A percentile compares a stretch with the other conserved stretches of the same genome.
Conservation (phyloP, 164 flowering plant genomes). For the Brasenia schreberi region DNA sequence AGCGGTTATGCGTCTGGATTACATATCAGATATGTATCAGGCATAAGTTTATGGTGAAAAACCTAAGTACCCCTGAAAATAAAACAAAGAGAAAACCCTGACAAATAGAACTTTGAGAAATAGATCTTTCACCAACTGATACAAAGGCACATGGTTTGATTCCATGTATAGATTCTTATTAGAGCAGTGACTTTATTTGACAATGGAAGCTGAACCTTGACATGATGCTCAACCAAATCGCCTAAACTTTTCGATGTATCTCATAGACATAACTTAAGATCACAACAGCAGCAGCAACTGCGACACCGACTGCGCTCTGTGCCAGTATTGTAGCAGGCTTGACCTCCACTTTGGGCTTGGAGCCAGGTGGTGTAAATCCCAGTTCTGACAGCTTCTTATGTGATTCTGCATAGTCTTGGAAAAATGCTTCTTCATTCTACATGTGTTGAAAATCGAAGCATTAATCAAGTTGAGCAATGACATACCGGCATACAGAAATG, state of each 20-base stretch:
- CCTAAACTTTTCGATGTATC: conserved; percentile 26
- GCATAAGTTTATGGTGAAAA: too few relatives aligned
- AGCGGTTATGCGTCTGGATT: too few relatives aligned
- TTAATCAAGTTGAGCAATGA: not conserved
- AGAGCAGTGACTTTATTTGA: not conserved
- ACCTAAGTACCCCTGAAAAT: too few relatives aligned
- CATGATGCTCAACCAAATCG: not conserved
- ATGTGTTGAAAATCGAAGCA: not conserved
- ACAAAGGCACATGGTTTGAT: not conserved
- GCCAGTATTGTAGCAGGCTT: conserved; percentile 23
- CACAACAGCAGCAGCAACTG: conserved; percentile 53
- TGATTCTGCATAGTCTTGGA: conserved; percentile 68
- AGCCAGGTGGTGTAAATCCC: conserved; percentile 39
- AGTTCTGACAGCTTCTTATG: conserved; percentile 92
- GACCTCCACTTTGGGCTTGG: conserved; percentile 8
- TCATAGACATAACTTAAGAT: conserved; percentile 48
- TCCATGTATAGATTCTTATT: not conserved
- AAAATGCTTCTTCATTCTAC: conserved; percentile 80
- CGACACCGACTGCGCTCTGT: conserved; percentile 62
- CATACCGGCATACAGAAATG: too few relatives aligned
- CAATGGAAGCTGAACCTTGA: not conserved
- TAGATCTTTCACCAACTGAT: too few relatives aligned
- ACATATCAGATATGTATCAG: too few relatives aligned
- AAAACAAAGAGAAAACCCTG: too few relatives aligned
- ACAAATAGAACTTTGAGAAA: too few relatives aligned